Evolutionary conservation across 2,329 filamentous ascomycete genomes (phyloP).

Genomic region (Aspergillus sp.): DNA sequence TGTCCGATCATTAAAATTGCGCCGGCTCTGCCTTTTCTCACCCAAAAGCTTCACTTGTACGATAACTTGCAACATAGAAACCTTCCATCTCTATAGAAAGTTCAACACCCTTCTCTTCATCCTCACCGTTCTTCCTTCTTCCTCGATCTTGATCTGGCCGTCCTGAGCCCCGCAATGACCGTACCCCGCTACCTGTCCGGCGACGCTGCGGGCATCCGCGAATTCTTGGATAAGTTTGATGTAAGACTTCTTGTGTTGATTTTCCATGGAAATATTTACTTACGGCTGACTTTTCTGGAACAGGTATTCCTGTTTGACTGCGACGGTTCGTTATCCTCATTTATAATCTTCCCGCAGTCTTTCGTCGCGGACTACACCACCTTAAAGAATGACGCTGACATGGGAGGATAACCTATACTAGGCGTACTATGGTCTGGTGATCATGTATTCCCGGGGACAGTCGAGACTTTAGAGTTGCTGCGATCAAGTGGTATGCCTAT

Average conservation of each 20-base stretch:
- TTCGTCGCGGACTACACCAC: background rate
- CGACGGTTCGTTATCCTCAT: conserved; percentile 66
- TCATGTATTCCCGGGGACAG: conserved; percentile 78
- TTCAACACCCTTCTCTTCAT: no score
- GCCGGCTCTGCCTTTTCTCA: no score
- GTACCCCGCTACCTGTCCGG: conserved; percentile 68
- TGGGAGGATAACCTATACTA: conserved; percentile 43
- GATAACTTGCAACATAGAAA: background rate
- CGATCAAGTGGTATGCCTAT: conserved; percentile 67
- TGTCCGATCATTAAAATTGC: background rate
- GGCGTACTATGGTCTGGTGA: conserved; percentile 97
- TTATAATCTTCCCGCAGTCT: background rate
- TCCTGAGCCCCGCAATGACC: conserved; percentile 23
- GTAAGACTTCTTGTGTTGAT: conserved; percentile 55
- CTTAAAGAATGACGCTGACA: conserved; percentile 3
- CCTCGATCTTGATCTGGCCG: background rate
- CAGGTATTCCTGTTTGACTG: conserved; percentile 95
- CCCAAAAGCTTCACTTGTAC: background rate
- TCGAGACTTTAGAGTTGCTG: conserved; percentile 81
- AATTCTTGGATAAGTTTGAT: conserved; percentile 89
- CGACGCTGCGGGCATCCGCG: conserved; percentile 71
- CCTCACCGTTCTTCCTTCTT: background rate
- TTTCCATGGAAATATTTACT: background rate
- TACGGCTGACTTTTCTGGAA: background rate
- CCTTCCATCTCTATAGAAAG: background rate